Evolutionary conservation across 169 alveolate species (phyloP), one percentile per base, ranked within the genome.

Genomic region (Nephromyces sp.): DNA sequence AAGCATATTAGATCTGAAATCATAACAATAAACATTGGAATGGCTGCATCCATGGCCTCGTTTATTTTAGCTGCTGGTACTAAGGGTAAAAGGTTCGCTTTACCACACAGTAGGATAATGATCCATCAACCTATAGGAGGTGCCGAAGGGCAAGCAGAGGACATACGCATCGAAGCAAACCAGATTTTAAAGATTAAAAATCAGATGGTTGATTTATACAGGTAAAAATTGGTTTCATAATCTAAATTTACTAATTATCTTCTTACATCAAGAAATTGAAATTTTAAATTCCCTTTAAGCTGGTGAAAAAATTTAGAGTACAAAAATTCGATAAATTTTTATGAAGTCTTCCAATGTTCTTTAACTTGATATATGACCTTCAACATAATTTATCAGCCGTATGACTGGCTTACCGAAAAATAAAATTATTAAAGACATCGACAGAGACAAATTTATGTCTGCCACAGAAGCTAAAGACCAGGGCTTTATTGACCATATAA

Each of bases 41-140:
- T 83, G 70, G 83, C 88, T 35, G 87, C 87, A 3, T 81, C 88
- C 24, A 75, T 84, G 34, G 88, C 87, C 1, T 78, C 88, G 0
- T 52, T 83, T 53, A 70, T 83, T 31, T 66, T 83, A 34, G 88
- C 84, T 0, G 75, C 85, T 1, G 88, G 88, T 22, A 75, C 88
- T 24, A 73, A 77, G 43, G 87, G 87, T 22, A 81, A 43, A 70
- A 70, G 88, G 5, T 68, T 64, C 22, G 88, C 81, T 4, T 73
- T 83, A 22, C 64, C 66, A 6, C 83, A 74, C 52, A 81, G 88
- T 24, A 66, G 85, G 5, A 83, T 65, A 32, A 51, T 83, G 68
- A 33, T 83, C 61, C 82, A 78, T 30, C 88, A 83, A 72, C 88
- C 88, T 2, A 32, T 73, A 33, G 88, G 88, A 4, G 28, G 65